These are phyloP conservation scores for Termitomyces sp. DNA, from an alignment of 768 basidiomycete genomes.

Conservation along the genomic window DNA sequence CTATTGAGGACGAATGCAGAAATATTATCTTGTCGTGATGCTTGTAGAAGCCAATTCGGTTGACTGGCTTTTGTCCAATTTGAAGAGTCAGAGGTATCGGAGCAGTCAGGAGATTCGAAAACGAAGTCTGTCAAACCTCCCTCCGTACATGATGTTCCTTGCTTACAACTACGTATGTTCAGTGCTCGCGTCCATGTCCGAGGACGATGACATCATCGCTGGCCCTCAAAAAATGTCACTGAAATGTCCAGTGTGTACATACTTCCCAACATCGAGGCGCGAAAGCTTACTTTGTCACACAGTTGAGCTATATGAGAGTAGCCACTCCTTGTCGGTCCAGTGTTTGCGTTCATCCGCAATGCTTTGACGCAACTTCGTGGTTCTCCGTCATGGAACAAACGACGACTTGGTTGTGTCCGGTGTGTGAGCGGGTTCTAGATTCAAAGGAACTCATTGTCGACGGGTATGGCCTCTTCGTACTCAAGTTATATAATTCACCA, in stretches of 20 bases:
- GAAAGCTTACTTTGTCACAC: constrained; percentile 14
- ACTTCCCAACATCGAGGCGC: neutral
- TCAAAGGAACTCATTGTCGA: constrained; percentile 85
- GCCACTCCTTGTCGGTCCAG: constrained; percentile 79
- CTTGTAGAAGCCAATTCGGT: constrained; percentile 77
- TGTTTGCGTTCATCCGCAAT: constrained; percentile 87
- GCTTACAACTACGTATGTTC: neutral
- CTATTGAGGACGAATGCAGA: constrained; percentile 38
- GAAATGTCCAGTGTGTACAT: constrained; percentile 79
- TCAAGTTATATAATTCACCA: neutral
- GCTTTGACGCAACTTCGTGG: constrained; percentile 95
- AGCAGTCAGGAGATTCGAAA: constrained; percentile 58
- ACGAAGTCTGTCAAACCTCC: constrained; percentile 45
- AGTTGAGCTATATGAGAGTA: constrained; percentile 87
- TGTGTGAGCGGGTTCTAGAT: constrained; percentile 78
- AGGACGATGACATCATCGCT: constrained; percentile 90
- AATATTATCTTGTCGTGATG: constrained; percentile 82
- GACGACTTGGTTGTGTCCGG: constrained; percentile 93
- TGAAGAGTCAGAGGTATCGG: constrained; percentile 64
- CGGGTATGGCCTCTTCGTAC: constrained; percentile 48
- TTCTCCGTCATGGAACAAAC: constrained; percentile 94
- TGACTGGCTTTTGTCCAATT: constrained; percentile 58
- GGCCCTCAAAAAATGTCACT: constrained; percentile 87
- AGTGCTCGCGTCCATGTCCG: constrained; percentile 57
- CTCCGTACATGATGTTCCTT: neutral